Conservation (phyloP, 176 grass and related monocot genomes). For the Tillandsia fasciculata region DNA sequence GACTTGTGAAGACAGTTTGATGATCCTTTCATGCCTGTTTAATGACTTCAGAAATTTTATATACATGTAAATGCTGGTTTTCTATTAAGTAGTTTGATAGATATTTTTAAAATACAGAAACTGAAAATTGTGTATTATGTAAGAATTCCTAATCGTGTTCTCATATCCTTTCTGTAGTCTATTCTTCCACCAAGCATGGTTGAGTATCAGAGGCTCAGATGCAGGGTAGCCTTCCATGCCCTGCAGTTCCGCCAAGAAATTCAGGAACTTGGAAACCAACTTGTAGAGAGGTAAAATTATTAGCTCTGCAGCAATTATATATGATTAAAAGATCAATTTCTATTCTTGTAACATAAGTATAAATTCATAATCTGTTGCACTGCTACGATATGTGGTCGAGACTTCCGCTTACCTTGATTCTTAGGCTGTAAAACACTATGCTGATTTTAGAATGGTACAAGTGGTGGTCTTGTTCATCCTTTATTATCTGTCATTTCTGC, state of each 20-base stretch:
- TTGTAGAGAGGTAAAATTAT: constrained; percentile 58
- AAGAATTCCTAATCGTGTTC: background rate
- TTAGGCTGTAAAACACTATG: background rate
- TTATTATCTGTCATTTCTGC: background rate
- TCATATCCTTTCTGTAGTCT: constrained; percentile 40
- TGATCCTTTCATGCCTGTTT: background rate
- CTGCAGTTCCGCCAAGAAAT: constrained; percentile 84
- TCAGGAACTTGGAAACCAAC: constrained; percentile 64
- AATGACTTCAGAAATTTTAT: background rate
- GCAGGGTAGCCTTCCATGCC: constrained; percentile 84
- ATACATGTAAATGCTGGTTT: too few species aligned
- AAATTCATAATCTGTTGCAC: too few species aligned
- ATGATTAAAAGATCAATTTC: background rate
- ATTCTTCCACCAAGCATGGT: constrained; percentile 65
- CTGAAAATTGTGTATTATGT: background rate
- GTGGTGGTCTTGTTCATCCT: background rate
- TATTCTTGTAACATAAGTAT: too few species aligned
- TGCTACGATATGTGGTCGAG: background rate
- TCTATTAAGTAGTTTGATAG: background rate
- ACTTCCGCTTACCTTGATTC: background rate
- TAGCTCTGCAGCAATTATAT: constrained; percentile 7
- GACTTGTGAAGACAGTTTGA: background rate
- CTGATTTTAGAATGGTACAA: background rate
- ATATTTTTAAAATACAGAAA: background rate
- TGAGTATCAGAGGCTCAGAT: constrained; percentile 93